Percentiles rank a stretch among this genome's conserved stretches.
Conservation (phyloP, 2,329 filamentous ascomycete genomes). For the Exutisphaerella laricina region DNA sequence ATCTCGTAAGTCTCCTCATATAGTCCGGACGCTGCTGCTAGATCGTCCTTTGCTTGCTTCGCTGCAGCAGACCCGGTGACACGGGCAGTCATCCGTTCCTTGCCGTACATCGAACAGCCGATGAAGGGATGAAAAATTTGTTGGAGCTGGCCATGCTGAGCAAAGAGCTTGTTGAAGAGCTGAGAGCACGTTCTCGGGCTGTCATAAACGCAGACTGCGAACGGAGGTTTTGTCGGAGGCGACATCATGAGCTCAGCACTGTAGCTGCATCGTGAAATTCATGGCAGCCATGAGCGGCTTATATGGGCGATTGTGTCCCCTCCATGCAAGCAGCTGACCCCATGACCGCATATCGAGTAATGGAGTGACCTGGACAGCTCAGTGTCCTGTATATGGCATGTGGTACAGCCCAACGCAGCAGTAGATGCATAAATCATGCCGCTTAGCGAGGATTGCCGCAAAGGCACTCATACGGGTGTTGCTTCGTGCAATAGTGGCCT, state of each 20-base stretch:
- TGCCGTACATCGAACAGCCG: slow-evolving; percentile 2
- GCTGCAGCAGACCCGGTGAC: not conserved
- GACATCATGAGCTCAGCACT: too few relatives aligned
- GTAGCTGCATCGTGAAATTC: too few relatives aligned
- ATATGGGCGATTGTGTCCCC: too few relatives aligned
- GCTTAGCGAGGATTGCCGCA: too few relatives aligned
- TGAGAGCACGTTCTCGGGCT: slow-evolving; percentile 10
- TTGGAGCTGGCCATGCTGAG: slow-evolving; percentile 5
- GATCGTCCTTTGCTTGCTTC: not conserved
- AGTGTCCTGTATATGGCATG: not conserved
- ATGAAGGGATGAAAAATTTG: slow-evolving; percentile 7
- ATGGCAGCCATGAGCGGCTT: too few relatives aligned
- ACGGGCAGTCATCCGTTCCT: slow-evolving; percentile 4
- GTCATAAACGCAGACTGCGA: slow-evolving; percentile 7
- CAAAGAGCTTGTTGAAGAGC: slow-evolving; percentile 10
- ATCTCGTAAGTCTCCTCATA: slow-evolving; percentile 7
- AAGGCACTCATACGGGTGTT: too few relatives aligned
- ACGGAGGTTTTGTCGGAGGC: not conserved
- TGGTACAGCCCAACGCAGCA: too few relatives aligned
- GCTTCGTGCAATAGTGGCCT: too few relatives aligned
- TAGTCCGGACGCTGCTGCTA: not conserved
- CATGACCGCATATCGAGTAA: too few relatives aligned
- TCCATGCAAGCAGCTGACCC: too few relatives aligned
- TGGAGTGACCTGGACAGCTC: too few relatives aligned
- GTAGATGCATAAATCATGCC: too few relatives aligned